These are phyloP conservation scores for Pyrrhoderma noxium DNA, from an alignment of 1,284 basidiomycete species.

Conservation along the genomic window DNA sequence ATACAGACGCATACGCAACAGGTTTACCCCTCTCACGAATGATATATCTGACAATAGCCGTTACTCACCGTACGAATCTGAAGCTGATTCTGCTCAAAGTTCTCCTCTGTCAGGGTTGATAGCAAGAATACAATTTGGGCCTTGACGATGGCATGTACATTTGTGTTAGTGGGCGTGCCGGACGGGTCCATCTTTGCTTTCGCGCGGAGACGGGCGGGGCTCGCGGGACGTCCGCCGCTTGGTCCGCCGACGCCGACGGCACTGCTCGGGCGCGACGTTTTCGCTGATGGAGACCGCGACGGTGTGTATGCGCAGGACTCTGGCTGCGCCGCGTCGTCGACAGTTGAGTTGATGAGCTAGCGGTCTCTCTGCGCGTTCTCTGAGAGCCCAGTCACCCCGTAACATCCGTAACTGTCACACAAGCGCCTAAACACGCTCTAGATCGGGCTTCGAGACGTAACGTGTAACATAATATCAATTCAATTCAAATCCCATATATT, in stretches of 20 bases:
- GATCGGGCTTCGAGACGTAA: too few relatives aligned
- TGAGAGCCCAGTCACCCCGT: too few relatives aligned
- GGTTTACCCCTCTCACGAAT: too few relatives aligned
- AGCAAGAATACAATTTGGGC: constrained; percentile 91
- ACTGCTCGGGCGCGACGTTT: constrained; percentile 15
- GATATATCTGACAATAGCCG: constrained; percentile 1
- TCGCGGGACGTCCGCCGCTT: constrained; percentile 17
- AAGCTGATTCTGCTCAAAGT: constrained; percentile 84
- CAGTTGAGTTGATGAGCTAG: constrained; percentile 12
- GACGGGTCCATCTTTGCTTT: constrained; percentile 25
- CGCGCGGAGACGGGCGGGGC: constrained; percentile 11
- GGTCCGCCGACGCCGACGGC: constrained; percentile 16
- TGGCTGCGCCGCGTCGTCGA: constrained; percentile 10
- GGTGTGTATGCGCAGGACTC: constrained; percentile 10
- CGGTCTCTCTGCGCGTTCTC: not conserved
- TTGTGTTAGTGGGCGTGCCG: constrained; percentile 38
- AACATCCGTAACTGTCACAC: too few relatives aligned
- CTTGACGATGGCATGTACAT: constrained; percentile 71
- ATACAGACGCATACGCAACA: too few relatives aligned
- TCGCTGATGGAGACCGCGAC: constrained; percentile 6
- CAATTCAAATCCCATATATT: too few relatives aligned
- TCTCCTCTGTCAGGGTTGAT: constrained; percentile 89
- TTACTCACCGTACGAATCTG: constrained; percentile 84
- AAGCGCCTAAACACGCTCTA: too few relatives aligned
- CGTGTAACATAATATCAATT: too few relatives aligned